Conservation (phyloP, 495 filamentous ascomycete genomes). For the Pyrenula aspistea region DNA sequence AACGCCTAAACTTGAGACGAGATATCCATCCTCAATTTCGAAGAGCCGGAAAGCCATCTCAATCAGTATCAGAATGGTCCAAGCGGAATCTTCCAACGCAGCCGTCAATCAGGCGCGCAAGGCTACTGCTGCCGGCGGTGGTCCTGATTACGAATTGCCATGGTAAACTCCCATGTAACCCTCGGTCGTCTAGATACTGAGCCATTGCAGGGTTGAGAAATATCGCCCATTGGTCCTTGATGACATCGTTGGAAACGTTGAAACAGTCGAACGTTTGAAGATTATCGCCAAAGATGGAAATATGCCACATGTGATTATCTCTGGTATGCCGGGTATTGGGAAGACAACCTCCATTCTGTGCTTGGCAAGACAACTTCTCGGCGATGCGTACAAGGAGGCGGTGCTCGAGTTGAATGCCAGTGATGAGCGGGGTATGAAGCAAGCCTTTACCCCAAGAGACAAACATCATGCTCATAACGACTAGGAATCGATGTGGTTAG, state of each 20-base stretch:
- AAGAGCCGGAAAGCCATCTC: no score
- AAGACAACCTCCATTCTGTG: constrained; percentile 97
- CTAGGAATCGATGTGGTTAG: constrained; percentile 91
- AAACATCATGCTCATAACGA: background rate
- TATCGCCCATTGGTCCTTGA: constrained; percentile 90
- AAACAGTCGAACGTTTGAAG: constrained; percentile 94
- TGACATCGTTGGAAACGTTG: constrained; percentile 94
- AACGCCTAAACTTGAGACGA: no score
- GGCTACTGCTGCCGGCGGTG: constrained; percentile 45
- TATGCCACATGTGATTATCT: constrained; percentile 99
- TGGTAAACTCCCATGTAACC: constrained; percentile 52
- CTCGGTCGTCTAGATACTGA: no score
- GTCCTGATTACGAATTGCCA: constrained; percentile 74
- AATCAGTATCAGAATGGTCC: constrained; percentile 26
- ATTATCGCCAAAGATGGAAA: constrained; percentile 99
- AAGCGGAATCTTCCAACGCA: constrained; percentile 67
- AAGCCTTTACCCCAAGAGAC: background rate
- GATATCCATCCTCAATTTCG: no score
- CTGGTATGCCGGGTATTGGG: constrained; percentile 97
- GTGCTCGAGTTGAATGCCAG: constrained; percentile 93
- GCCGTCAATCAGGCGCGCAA: constrained; percentile 57
- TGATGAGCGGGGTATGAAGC: constrained; percentile 70
- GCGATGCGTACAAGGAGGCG: constrained; percentile 93
- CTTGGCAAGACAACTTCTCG: constrained; percentile 82
- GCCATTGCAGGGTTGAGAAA: constrained; percentile 80